phyloP scores from a whole-genome alignment of 495 filamentous ascomycete genomes.

The Penicillium manginii region DNA sequence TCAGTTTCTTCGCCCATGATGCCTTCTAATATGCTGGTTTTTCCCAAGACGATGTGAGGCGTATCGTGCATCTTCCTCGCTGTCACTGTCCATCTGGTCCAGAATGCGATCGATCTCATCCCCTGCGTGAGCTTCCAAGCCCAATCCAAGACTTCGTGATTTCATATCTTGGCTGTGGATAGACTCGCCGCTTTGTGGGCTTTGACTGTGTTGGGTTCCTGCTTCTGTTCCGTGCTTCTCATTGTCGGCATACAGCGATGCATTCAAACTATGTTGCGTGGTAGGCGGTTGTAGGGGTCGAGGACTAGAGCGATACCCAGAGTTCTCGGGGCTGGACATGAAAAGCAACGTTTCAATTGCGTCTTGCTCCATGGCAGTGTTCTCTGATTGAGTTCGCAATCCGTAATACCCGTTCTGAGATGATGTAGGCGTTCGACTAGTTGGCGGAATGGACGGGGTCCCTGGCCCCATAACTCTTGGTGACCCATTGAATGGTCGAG shows the following conservation, averaged over 20 bases:
- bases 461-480: constrained; percentile 31
- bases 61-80: constrained; percentile 38
- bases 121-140: constrained; percentile 41
- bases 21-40: constrained; percentile 12
- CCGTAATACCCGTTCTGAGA: constrained; percentile 30
- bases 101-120: constrained; percentile 58
- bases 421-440: constrained; percentile 28
- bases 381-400: constrained; percentile 62
- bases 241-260: constrained; percentile 28
- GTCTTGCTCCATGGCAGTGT: constrained; percentile 77
- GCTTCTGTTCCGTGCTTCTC: constrained; percentile 16
- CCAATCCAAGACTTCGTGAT: constrained; percentile 13
- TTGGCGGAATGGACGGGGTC: constrained; percentile 39
- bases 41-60: constrained; percentile 21
- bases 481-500: constrained; percentile 23
- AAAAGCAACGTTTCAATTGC: constrained; percentile 86
- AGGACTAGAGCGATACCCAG: constrained; percentile 52
- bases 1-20: constrained; percentile 16
- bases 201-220: constrained; percentile 16
- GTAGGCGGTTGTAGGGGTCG: constrained; percentile 27
- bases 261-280: constrained; percentile 37
- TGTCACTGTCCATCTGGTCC: constrained; percentile 56
- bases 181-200: constrained; percentile 26
- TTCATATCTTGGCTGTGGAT: constrained; percentile 13
- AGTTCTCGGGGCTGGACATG: constrained; percentile 85